Conservation (phyloP, 2,329 filamentous ascomycete genomes). For the Xylariomycetidae sp. region DNA sequence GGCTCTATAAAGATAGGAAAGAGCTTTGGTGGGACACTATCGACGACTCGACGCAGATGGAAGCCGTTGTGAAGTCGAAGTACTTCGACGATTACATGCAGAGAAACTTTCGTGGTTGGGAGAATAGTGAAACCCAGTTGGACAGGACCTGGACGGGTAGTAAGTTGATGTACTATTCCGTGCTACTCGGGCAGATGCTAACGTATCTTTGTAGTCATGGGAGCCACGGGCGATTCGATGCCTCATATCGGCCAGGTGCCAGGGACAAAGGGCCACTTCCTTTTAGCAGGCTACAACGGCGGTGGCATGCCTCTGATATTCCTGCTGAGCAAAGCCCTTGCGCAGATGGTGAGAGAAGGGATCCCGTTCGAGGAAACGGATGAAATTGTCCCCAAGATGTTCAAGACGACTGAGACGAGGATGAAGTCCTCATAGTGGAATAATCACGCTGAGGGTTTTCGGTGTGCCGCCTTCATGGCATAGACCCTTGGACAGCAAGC, state of each 20-base stretch:
- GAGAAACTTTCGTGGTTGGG: slow-evolving; percentile 36
- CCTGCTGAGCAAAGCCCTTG: slow-evolving; percentile 4
- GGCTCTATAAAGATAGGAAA: slow-evolving; percentile 20
- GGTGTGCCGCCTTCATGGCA: too few relatives aligned
- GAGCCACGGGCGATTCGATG: slow-evolving; percentile 1
- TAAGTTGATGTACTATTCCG: neutral
- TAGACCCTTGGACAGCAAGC: too few relatives aligned
- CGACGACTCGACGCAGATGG: slow-evolving; percentile 33
- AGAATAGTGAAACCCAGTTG: slow-evolving; percentile 28
- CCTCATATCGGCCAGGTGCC: slow-evolving; percentile 8
- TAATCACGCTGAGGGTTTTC: too few relatives aligned
- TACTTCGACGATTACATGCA: slow-evolving; percentile 40
- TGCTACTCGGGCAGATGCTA: neutral
- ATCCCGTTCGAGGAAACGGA: slow-evolving; percentile 4
- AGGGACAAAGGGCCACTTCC: slow-evolving; percentile 1
- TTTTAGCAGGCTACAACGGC: slow-evolving; percentile 6
- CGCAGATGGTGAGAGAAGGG: slow-evolving; percentile 5
- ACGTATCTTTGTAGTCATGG: slow-evolving; percentile 4
- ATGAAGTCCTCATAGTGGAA: too few relatives aligned
- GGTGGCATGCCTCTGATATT: slow-evolving; percentile 6
- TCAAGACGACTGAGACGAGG: slow-evolving; percentile 7
- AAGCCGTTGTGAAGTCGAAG: slow-evolving; percentile 19
- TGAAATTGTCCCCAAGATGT: slow-evolving; percentile 5
- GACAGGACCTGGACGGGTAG: slow-evolving; percentile 20
- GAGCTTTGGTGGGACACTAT: slow-evolving; percentile 32